A percentile compares a stretch with the other conserved stretches of the same genome.
Evolutionary conservation across 2,329 filamentous ascomycete genomes (phyloP).

Genomic region (Trichoderma koningiopsis): DNA sequence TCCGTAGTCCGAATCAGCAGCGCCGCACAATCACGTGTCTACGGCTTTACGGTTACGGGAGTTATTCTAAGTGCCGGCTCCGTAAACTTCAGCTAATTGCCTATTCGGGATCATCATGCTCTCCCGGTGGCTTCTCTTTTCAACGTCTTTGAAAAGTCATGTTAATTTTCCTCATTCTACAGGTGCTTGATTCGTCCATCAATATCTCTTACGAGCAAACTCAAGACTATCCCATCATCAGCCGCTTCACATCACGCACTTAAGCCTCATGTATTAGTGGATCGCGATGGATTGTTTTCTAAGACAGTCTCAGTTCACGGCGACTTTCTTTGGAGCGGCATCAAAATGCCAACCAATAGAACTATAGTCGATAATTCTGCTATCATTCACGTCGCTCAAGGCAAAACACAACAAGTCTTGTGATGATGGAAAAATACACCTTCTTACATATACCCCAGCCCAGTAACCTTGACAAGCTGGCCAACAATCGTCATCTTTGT

Average conservation of each 20-base stretch:
- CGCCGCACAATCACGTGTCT: slow-evolving; percentile 4
- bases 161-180: neutral
- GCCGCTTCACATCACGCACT: neutral
- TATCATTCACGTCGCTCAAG: neutral
- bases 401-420: neutral
- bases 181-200: too few relatives aligned
- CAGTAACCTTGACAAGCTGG: neutral
- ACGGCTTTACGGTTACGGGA: neutral
- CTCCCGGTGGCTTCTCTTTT: neutral
- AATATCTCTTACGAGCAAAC: neutral
- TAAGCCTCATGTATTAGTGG: neutral
- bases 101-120: neutral
- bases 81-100: neutral
- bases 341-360: neutral
- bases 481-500: neutral
- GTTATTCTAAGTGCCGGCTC: neutral
- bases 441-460: neutral
- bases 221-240: neutral
- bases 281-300: neutral
- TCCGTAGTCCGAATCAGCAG: slow-evolving; percentile 1
- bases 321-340: neutral
- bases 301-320: slow-evolving; percentile 5
- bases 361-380: neutral
- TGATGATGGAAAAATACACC: neutral
- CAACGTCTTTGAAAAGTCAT: neutral